Conservation (phyloP, 257 asterid genomes). For the Verbena officinalis region DNA sequence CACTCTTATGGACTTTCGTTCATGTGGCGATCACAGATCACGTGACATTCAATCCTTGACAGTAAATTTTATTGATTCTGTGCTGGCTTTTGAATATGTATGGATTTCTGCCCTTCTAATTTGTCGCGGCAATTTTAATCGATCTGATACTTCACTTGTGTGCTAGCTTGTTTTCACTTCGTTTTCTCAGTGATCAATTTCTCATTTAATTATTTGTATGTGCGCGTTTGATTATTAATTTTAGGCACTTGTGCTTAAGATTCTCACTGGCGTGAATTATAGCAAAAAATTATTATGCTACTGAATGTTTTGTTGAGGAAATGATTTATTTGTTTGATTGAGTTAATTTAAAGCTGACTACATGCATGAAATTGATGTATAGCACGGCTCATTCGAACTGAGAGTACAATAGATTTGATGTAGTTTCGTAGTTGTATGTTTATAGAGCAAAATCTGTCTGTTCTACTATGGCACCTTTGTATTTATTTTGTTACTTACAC, state of each 20-base stretch:
- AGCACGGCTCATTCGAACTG: not conserved
- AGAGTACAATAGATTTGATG: not conserved
- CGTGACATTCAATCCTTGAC: constrained; percentile 18
- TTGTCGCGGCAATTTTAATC: not conserved
- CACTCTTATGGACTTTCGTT: not conserved
- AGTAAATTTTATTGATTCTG: not conserved
- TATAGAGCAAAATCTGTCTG: not conserved
- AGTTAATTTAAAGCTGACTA: not conserved
- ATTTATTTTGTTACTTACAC: not conserved
- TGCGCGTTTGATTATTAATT: not conserved
- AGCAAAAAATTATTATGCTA: not conserved
- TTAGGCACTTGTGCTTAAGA: not conserved
- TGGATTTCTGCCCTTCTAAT: not conserved
- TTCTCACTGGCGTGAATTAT: not conserved
- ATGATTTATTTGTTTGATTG: not conserved
- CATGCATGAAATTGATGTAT: constrained; percentile 12
- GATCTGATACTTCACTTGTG: not conserved
- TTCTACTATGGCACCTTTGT: not conserved
- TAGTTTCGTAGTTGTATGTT: not conserved
- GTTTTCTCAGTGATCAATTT: not conserved
- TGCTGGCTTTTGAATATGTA: not conserved
- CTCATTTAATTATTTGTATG: not conserved
- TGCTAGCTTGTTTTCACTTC: constrained; percentile 5
- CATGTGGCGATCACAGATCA: constrained; percentile 34
- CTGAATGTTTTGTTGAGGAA: not conserved